These are phyloP conservation scores for Stachybotrys chlorohalonatus DNA, from an alignment of 2,329 filamentous ascomycete genomes.

Conservation along the genomic window DNA sequence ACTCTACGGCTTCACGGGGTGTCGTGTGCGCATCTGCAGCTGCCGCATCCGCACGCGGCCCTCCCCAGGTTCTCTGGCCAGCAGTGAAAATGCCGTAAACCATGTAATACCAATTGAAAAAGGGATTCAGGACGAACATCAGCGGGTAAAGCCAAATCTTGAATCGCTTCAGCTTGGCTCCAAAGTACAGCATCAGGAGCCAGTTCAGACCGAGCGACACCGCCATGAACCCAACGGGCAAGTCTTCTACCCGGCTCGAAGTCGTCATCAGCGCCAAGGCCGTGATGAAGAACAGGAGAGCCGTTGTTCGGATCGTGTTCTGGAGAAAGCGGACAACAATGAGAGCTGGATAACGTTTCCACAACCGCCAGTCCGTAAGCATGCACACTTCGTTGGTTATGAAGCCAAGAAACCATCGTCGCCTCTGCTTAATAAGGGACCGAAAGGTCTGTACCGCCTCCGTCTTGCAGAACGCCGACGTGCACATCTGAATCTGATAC, in stretches of 20 bases:
- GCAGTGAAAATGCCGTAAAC: slow-evolving; percentile 94
- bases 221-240: slow-evolving; percentile 89
- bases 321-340: slow-evolving; percentile 86
- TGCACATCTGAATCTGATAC: slow-evolving; percentile 97
- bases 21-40: slow-evolving; percentile 68
- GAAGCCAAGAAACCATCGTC: slow-evolving; percentile 94
- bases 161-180: slow-evolving; percentile 73
- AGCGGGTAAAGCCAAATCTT: slow-evolving; percentile 93
- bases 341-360: slow-evolving; percentile 83
- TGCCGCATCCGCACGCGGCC: slow-evolving; percentile 81
- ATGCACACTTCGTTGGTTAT: slow-evolving; percentile 98
- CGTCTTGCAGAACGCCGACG: slow-evolving; percentile 95
- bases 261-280: slow-evolving; percentile 79
- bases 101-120: slow-evolving; percentile 99
- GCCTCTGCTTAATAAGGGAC: slow-evolving; percentile 85
- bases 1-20: slow-evolving; percentile 73
- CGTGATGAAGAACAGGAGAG: slow-evolving; percentile 90
- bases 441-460: slow-evolving; percentile 85
- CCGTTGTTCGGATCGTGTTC: slow-evolving; percentile 91
- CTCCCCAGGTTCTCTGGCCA: slow-evolving; percentile 91
- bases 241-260: slow-evolving; percentile 63
- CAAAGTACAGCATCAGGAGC: slow-evolving; percentile 94
- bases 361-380: slow-evolving; percentile 88
- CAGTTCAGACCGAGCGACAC: slow-evolving; percentile 91
- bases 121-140: slow-evolving; percentile 92